Base-by-base conservation (phyloP, 202 grass and related monocot genomes). In the Elaeis oleifera region DNA sequence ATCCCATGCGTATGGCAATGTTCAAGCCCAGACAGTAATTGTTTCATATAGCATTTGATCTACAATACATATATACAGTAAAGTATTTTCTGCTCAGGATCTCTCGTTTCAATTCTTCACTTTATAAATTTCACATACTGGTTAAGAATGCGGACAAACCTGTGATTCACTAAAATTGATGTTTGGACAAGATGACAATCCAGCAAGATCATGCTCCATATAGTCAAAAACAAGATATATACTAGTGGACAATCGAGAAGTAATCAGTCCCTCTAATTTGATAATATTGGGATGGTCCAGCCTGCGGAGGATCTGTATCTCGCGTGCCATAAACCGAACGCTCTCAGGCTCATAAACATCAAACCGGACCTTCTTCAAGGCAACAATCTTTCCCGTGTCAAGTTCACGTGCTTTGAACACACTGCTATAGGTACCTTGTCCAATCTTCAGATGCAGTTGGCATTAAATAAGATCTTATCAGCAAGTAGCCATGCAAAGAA, bases 391-490 rank as follows among this genome's bases (percentile, higher is more conserved):
- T 3, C 87, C 92, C 3, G 87, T 86, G 17, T 75, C 79, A n/a
- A 91, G 53, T 67, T 83, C 78, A 16, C 87, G 67, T 5, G 84
- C 87, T 14, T 71, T 81, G 81, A 89, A 96, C 69, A 96, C 92
- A 76, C 79, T 96, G 77, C 92, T 96, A 76, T 96, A 96, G 36
- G 92, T 96, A 16, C 92, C 92, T 75, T 91, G 87, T 16, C 92
- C 92, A 8, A 96, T 83, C 87, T 89, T 56, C 31, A 58, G 62
- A 39, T 56, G 39, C 63, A 58, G 55, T 28, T 49, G 18, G 65
- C 20, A 21, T 23, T 49, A 8, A 21, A 49, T 21, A 19, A 20
- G 20, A 63, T 50, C 36, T 44, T 13, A 11, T 44, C 36, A 44
- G 36, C 9, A 44, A 44, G 13, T 3, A 14, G 36, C 8, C 36